phyloP scores from a whole-genome alignment of 495 filamentous ascomycete genomes.

The Bathelium albidoporum region DNA sequence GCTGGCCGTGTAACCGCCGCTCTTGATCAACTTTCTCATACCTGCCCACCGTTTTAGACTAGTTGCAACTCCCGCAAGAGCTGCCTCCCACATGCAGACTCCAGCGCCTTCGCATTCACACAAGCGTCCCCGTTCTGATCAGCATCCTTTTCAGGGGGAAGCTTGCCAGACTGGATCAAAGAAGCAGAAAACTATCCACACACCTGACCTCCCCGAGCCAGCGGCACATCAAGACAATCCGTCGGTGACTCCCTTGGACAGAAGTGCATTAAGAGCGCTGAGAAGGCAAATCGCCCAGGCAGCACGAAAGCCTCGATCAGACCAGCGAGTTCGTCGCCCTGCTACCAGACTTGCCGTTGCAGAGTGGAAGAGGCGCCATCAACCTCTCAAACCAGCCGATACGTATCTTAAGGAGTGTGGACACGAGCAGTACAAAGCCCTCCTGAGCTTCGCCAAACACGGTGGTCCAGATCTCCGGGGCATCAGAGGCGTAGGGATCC shows the following conservation, averaged over 20 bases:
- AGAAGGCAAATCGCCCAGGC: constrained; percentile 5
- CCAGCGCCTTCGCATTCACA: too few relatives aligned
- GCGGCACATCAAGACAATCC: constrained; percentile 7
- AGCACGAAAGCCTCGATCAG: background rate
- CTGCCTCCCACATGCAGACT: too few relatives aligned
- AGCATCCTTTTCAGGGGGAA: too few relatives aligned
- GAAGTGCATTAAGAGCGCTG: constrained; percentile 5
- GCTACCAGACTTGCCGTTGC: too few relatives aligned
- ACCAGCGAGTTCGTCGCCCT: background rate
- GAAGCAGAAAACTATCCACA: background rate
- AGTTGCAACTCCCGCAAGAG: too few relatives aligned
- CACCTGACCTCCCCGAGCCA: background rate
- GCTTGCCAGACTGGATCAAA: too few relatives aligned
- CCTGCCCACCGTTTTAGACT: too few relatives aligned
- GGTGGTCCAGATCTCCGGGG: constrained; percentile 6
- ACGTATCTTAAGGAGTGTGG: background rate
- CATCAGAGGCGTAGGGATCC: constrained; percentile 1
- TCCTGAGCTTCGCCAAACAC: constrained; percentile 5
- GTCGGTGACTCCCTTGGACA: constrained; percentile 7
- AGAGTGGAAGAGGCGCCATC: too few relatives aligned
- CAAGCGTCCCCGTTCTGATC: too few relatives aligned
- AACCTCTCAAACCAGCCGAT: background rate
- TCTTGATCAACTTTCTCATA: too few relatives aligned
- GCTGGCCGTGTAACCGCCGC: too few relatives aligned
- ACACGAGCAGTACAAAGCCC: background rate